Conservation (phyloP, 306 rosid species). For the Mimosa bimucronata region DNA sequence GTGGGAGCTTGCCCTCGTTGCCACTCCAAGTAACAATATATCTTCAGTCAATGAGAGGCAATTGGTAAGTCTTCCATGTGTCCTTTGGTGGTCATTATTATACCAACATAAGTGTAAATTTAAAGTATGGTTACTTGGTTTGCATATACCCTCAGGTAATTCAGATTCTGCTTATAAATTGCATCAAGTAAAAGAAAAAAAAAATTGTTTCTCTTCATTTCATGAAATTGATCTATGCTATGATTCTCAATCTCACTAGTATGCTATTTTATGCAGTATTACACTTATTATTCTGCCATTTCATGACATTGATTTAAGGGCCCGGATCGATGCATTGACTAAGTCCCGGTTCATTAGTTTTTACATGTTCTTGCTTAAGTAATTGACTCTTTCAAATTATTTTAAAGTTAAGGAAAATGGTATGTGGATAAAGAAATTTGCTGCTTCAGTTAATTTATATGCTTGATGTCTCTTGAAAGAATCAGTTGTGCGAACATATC, state of each 20-base stretch:
- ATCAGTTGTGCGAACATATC: background rate
- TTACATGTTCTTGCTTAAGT: too few relatives aligned
- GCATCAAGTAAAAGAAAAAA: too few relatives aligned
- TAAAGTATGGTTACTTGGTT: background rate
- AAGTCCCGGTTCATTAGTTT: too few relatives aligned
- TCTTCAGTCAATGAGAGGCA: conserved; percentile 83
- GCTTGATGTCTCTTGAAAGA: too few relatives aligned
- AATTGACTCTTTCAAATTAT: too few relatives aligned
- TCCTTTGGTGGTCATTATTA: background rate
- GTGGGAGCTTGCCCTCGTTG: conserved; percentile 96
- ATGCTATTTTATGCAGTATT: background rate
- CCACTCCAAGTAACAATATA: conserved; percentile 84
- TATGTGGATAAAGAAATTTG: too few relatives aligned
- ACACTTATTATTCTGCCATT: background rate
- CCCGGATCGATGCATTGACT: too few relatives aligned
- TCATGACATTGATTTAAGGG: too few relatives aligned
- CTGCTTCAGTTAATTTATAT: too few relatives aligned
- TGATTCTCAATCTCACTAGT: background rate
- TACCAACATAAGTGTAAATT: conserved; percentile 3
- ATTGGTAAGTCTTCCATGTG: conserved; percentile 66
- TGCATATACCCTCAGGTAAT: background rate
- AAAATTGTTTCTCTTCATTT: background rate
- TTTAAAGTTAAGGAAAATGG: too few relatives aligned
- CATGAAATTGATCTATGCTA: background rate
- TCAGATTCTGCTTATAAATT: too few relatives aligned